phyloP scores from a whole-genome alignment of 441 rosid genomes.

The Adansonia grandidieri region DNA sequence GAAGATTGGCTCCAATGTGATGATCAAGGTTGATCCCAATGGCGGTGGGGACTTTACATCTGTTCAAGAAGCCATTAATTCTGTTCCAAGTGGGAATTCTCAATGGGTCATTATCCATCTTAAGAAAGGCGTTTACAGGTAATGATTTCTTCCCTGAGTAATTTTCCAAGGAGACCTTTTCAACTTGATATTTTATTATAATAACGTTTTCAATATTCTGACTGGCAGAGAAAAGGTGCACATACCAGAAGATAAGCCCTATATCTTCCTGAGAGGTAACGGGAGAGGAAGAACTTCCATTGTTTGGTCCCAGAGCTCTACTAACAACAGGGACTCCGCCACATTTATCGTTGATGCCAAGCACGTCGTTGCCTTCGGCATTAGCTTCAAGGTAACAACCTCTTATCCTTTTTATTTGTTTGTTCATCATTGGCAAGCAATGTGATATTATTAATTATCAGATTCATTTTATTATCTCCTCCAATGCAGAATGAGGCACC shows the following conservation, averaged over 20 bases:
- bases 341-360: constrained; percentile 67
- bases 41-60: constrained; percentile 75
- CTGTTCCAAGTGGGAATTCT: constrained; percentile 66
- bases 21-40: constrained; percentile 75
- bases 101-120: constrained; percentile 79
- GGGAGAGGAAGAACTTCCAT: constrained; percentile 78
- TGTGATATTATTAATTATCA: too few species aligned
- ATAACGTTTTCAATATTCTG: background rate
- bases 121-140: constrained; percentile 83
- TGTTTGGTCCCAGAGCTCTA: constrained; percentile 54
- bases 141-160: background rate
- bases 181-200: background rate
- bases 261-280: constrained; percentile 88
- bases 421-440: too few species aligned
- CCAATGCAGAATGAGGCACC: constrained; percentile 81
- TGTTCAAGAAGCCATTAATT: constrained; percentile 74
- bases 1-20: constrained; percentile 60
- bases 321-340: constrained; percentile 68
- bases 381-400: constrained; percentile 67
- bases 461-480: background rate
- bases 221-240: constrained; percentile 67
- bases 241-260: constrained; percentile 67
- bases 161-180: background rate
- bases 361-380: constrained; percentile 71
- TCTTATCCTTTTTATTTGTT: too few species aligned